These are phyloP conservation scores for Peterozyma xylosa DNA, from an alignment of 805 yeast genomes.

Conservation along the genomic window DNA sequence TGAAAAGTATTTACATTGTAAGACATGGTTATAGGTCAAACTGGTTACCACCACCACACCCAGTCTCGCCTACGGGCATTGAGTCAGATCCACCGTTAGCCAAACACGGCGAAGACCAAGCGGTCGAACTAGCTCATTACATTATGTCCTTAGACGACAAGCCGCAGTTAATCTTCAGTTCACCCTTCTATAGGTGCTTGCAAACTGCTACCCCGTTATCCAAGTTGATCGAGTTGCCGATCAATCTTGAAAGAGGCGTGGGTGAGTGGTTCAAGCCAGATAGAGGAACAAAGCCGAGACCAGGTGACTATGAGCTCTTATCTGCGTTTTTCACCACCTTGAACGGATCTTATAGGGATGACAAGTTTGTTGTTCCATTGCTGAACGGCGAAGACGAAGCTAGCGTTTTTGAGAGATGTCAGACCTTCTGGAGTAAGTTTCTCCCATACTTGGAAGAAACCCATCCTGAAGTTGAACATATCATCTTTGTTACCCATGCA, in stretches of 20 bases:
- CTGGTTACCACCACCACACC: constrained; percentile 72
- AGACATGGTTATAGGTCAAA: constrained; percentile 90
- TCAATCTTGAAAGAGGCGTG: constrained; percentile 71
- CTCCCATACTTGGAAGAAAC: constrained; percentile 47
- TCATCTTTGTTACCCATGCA: constrained; percentile 85
- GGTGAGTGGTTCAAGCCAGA: constrained; percentile 89
- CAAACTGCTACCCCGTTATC: constrained; percentile 76
- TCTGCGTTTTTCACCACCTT: constrained; percentile 45
- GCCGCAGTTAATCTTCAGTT: constrained; percentile 65
- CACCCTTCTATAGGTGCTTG: constrained; percentile 87
- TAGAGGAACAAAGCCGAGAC: constrained; percentile 60
- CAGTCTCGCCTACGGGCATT: constrained; percentile 80
- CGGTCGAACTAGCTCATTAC: constrained; percentile 66
- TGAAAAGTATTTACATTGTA: constrained; percentile 59
- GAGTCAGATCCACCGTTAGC: constrained; percentile 88
- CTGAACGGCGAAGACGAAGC: constrained; percentile 65
- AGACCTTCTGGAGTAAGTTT: constrained; percentile 45
- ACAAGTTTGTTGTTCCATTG: constrained; percentile 52
- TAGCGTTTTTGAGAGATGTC: constrained; percentile 60
- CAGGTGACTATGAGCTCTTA: constrained; percentile 47
- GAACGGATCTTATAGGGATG: constrained; percentile 35
- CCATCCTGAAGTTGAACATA: constrained; percentile 52
- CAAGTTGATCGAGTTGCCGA: constrained; percentile 44
- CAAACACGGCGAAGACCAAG: constrained; percentile 82
- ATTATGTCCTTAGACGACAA: constrained; percentile 40